Evolutionary conservation across 768 basidiomycete species (phyloP).

Genomic region (Daedaleopsis nitida): DNA sequence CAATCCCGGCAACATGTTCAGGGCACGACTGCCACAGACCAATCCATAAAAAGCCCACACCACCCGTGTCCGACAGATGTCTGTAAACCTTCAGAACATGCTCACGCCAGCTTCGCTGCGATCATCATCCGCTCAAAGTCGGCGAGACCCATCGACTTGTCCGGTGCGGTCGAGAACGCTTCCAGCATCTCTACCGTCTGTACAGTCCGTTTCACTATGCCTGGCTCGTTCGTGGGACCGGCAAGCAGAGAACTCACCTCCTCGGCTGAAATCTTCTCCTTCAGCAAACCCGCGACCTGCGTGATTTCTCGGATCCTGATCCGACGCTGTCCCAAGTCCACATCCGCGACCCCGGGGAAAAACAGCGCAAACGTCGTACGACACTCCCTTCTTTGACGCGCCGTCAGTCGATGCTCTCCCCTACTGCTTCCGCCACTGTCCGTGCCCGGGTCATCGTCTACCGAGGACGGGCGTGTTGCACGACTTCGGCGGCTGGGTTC

Average conservation of each 20-base stretch:
- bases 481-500: slow-evolving; percentile 2
- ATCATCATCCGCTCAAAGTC: slow-evolving; percentile 83
- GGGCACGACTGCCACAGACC: no score
- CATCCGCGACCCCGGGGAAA: slow-evolving; percentile 57
- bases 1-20: no score
- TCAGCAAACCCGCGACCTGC: slow-evolving; percentile 58
- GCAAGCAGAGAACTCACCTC: slow-evolving; percentile 53
- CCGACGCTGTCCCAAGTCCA: slow-evolving; percentile 50
- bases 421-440: not conserved
- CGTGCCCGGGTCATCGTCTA: not conserved
- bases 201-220: not conserved
- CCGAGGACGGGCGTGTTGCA: not conserved
- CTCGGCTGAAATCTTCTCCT: slow-evolving; percentile 73
- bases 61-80: no score
- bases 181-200: slow-evolving; percentile 82
- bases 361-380: slow-evolving; percentile 70
- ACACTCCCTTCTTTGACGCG: slow-evolving; percentile 54
- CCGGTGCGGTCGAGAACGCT: slow-evolving; percentile 69
- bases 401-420: slow-evolving; percentile 35
- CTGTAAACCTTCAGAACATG: no score
- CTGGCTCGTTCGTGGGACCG: no score
- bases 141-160: slow-evolving; percentile 64
- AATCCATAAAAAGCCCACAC: no score
- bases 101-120: slow-evolving; percentile 52
- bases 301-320: slow-evolving; percentile 71